These are phyloP conservation scores for Penicillium cinerascens DNA, from an alignment of 495 filamentous ascomycete species.

Conservation along the genomic window DNA sequence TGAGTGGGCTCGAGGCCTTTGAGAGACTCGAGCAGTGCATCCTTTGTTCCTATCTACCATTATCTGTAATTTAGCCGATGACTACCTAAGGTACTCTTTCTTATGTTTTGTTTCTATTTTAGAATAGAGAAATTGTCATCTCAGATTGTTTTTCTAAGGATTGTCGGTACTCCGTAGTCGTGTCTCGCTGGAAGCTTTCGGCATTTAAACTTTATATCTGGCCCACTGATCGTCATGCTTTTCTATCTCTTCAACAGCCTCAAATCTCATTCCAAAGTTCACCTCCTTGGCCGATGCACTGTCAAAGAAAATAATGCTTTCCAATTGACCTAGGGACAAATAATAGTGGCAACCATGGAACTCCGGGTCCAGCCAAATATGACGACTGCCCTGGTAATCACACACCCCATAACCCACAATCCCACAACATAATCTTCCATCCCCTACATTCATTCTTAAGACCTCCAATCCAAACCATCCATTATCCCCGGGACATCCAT, in stretches of 20 bases:
- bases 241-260: not conserved
- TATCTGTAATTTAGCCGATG: conserved; percentile 38
- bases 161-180: not conserved
- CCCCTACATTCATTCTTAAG: not conserved
- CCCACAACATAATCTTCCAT: not conserved
- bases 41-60: conserved; percentile 26
- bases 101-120: conserved; percentile 23
- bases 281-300: not conserved
- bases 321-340: not conserved
- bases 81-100: conserved; percentile 15
- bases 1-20: conserved; percentile 1
- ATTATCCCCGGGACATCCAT: too few relatives aligned
- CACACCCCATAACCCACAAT: not conserved
- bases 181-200: not conserved
- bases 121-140: conserved; percentile 28
- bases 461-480: not conserved
- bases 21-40: conserved; percentile 6
- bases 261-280: not conserved
- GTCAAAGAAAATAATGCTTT: not conserved
- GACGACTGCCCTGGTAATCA: not conserved
- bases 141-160: not conserved
- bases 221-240: not conserved
- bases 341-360: not conserved
- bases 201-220: not conserved
- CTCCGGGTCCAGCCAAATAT: not conserved